Evolutionary conservation across 2,329 filamentous ascomycete genomes (phyloP).

Genomic region (Lanzia echinophila): DNA sequence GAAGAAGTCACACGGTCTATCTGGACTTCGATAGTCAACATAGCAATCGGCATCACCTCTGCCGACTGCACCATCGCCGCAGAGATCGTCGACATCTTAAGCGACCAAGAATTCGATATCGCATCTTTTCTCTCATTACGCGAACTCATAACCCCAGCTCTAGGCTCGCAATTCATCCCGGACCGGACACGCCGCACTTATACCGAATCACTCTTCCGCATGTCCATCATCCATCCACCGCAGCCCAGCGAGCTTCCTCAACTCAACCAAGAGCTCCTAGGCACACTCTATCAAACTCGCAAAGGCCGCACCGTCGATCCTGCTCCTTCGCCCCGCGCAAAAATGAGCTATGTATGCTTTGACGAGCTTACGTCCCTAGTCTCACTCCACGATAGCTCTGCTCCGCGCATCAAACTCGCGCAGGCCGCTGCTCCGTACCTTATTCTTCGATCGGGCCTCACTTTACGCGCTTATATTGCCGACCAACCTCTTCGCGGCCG

Average conservation of each 20-base stretch:
- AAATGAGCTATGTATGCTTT: conserved; percentile 74
- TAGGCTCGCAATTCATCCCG: conserved; percentile 60
- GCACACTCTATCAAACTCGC: conserved; percentile 56
- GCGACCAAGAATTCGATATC: conserved; percentile 80
- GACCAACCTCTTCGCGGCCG: conserved; percentile 85
- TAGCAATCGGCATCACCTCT: conserved; percentile 62
- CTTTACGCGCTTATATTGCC: conserved; percentile 77
- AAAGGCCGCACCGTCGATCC: conserved; percentile 67
- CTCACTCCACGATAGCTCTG: conserved; percentile 39
- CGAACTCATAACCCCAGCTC: conserved; percentile 63
- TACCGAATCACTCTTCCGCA: conserved; percentile 69
- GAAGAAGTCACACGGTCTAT: conserved; percentile 46
- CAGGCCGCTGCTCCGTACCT: conserved; percentile 73
- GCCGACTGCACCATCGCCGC: conserved; percentile 50
- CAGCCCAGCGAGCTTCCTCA: conserved; percentile 54
- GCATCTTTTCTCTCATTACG: conserved; percentile 62
- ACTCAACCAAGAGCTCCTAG: conserved; percentile 46
- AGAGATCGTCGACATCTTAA: conserved; percentile 40
- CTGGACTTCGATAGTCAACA: conserved; percentile 63
- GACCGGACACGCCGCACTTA: conserved; percentile 64
- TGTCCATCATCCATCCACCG: conserved; percentile 68
- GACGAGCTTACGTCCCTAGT: conserved; percentile 71
- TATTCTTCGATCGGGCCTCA: conserved; percentile 72
- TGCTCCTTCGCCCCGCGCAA: conserved; percentile 54
- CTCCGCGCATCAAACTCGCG: conserved; percentile 46